Conservation (phyloP, 805 yeast species). For the Barnettozyma salicaria region DNA sequence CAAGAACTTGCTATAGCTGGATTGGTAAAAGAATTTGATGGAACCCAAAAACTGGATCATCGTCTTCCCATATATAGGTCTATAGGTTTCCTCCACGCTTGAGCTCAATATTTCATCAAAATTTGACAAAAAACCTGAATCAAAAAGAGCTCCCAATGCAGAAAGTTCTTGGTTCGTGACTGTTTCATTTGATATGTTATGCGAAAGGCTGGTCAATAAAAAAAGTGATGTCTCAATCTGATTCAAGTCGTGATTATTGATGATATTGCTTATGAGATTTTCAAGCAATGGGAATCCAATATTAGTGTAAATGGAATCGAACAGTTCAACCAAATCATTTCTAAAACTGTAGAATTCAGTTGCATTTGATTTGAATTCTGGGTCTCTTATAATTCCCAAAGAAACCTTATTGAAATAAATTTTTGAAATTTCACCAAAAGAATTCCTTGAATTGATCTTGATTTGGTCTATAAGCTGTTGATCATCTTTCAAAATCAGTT, state of each 20-base stretch:
- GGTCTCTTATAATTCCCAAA: constrained; percentile 32
- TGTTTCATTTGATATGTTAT: constrained; percentile 36
- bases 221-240: constrained; percentile 60
- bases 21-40: constrained; percentile 53
- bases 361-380: constrained; percentile 28
- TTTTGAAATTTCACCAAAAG: constrained; percentile 48
- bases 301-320: constrained; percentile 64
- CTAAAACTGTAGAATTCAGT: constrained; percentile 64
- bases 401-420: constrained; percentile 68
- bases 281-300: constrained; percentile 49
- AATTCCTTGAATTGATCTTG: constrained; percentile 28
- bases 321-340: constrained; percentile 68
- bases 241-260: constrained; percentile 23
- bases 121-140: constrained; percentile 26
- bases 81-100: constrained; percentile 18
- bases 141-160: constrained; percentile 25
- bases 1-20: constrained; percentile 44
- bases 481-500: constrained; percentile 30
- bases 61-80: constrained; percentile 35
- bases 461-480: constrained; percentile 27
- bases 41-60: constrained; percentile 54
- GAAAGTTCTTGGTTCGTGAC: constrained; percentile 21
- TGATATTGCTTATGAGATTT: constrained; percentile 35
- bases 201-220: constrained; percentile 50
- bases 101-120: constrained; percentile 10